Base-by-base conservation (phyloP, 2,329 filamentous ascomycete genomes). In the Volutella citrinella region DNA sequence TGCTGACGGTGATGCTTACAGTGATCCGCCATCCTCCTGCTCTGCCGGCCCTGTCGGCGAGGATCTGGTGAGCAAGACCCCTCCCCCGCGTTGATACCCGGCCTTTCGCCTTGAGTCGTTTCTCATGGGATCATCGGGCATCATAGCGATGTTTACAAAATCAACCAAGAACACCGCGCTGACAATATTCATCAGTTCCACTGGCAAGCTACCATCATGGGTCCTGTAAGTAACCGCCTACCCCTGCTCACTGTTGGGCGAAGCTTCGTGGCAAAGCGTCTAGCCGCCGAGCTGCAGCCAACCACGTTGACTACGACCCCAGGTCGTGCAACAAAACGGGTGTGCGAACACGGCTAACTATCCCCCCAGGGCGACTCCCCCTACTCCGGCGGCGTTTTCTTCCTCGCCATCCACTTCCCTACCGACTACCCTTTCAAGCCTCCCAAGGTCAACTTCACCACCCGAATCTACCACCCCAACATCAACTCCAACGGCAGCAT, bases 391-490 rank as follows among this genome's bases (percentile, higher is more conserved):
- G 93, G 93, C 61, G 91, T 98, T 55, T 98, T 98, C 79, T 98
- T 98, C 82, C 80, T 98, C 51, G 84, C 86, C 54, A 98, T 98
- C 63, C 89, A 96, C 72, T 97, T 98, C 78, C 93, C 93, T 53
- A 98, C 93, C 77, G 93, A 98, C 77, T 98, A 98, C 71, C 93
- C 93, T 25, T 98, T 98, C 80, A 98, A 98, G 84, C 93, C 93
- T 46, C 93, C 93, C 55, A 98, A 98, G 81, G 90, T 98, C 70
- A 96, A 96, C 84, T 98, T 98, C 80, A 97, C 89, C 56, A 98
- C 93, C 49, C 86, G 91, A 63, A 97, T 98, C 75, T 98, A 98
- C 68, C 93, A 98, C 74, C 93, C 93, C 59, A 98, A 98, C 74
- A 98, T 98, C 88, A 98, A 98, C 82, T 95, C 88, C 53, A 97